Base-by-base conservation (phyloP, 169 alveolate species). In the Besnoitia besnoiti region DNA sequence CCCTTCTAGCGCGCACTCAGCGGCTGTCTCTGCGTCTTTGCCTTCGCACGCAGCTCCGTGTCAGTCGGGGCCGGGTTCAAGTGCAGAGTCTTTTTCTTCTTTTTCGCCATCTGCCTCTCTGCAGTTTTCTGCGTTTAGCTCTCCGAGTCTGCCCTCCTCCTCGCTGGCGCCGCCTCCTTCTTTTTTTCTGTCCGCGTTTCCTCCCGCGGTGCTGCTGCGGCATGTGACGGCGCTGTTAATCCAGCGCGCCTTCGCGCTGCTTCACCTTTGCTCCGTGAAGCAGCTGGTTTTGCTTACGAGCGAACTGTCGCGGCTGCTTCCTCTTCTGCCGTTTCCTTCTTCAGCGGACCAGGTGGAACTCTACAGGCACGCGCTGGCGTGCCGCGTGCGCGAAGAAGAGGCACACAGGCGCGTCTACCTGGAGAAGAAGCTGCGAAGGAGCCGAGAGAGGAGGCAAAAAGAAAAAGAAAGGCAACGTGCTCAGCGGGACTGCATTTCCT, bases 231-330 rank as follows among this genome's bases (percentile, higher is more conserved):
- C 44, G 46, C 82, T 73, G 82, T 73, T 27, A 16, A 73, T 73
- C 12, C 82, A 73, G 8, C 82, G 82, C n/a, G 24, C 4, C 82
- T 73, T 73, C n/a, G 82, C 82, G 12, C 47, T 73, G 19, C 82
- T 73, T 2, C 82, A 73, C 24, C 82, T 73, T 42, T 73, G 82
- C n/a, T 73, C 82, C 44, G 46, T 37, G 46, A 73, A 73, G 46
- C 82, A 73, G 21, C 82, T 73, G 24, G 82, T 37, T 4, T 27
- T 73, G 82, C 82, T 73, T 19, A 8, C 82, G 82, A 73, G 27
- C 39, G 82, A 21, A 5, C n/a, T 73, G 82, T 7, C 27, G 27
- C 39, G 46, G 46, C 82, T 73, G 14, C 82, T 73, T 19, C 82
- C 46, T 1, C 82, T 73, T 37, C 82, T 73, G 10, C 82, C 82